phyloP scores from a whole-genome alignment of 192 early-diverging fungal species.

The Coemansia sp. region DNA sequence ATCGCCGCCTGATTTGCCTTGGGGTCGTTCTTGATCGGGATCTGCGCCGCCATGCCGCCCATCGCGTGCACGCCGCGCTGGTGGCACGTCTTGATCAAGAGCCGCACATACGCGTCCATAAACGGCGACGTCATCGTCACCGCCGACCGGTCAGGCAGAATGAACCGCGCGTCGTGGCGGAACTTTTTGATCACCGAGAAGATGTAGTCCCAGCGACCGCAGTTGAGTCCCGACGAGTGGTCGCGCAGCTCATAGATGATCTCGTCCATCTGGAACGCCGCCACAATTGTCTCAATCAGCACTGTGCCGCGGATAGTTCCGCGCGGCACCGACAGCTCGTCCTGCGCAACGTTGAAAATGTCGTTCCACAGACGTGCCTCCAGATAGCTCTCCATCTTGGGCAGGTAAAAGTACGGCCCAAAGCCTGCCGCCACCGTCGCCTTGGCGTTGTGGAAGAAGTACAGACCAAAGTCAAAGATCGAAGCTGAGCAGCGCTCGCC shows the following conservation, averaged over 20 bases:
- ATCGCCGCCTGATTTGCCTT: constrained; percentile 88
- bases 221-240: constrained; percentile 98
- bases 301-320: constrained; percentile 97
- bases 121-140: constrained; percentile 95
- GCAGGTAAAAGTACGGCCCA: constrained; percentile 98
- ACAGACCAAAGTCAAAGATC: constrained; percentile 97
- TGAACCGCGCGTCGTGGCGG: constrained; percentile 79
- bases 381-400: constrained; percentile 98
- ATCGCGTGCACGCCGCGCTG: constrained; percentile 97
- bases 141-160: constrained; percentile 87
- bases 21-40: constrained; percentile 94
- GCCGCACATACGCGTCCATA: constrained; percentile 96
- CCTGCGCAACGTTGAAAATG: constrained; percentile 93
- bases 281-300: constrained; percentile 96
- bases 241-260: constrained; percentile 99
- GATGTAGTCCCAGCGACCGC: constrained; percentile 99
- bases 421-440: constrained; percentile 77
- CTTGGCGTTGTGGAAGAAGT: constrained; percentile 98
- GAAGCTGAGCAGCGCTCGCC: constrained; percentile 91
- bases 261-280: constrained; percentile 99
- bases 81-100: constrained; percentile 98
- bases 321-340: constrained; percentile 82
- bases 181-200: constrained; percentile 98
- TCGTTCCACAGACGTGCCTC: constrained; percentile 99
- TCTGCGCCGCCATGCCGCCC: constrained; percentile 99